Evolutionary conservation across 371 early-diverging fungal species (phyloP), one percentile per base, ranked within the genome.

Genomic region (Choanephora cucurbitarum): DNA sequence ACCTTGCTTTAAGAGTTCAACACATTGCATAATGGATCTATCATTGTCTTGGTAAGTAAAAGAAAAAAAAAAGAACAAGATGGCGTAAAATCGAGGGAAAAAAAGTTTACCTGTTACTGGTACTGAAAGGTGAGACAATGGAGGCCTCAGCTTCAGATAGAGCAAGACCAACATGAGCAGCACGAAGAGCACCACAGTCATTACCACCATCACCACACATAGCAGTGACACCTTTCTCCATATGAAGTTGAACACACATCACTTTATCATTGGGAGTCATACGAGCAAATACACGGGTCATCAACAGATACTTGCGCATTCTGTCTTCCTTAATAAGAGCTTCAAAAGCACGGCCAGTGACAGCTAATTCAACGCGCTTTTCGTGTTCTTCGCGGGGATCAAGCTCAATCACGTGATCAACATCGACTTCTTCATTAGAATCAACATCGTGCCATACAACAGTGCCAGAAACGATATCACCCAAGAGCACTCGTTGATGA

Each of bases 191-290:
- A 51, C 93, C 95, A 60, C 93, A 91, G 69, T 98, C 98, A 76
- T 98, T 98, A 47, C 91, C 95, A 61, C 98, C 98, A 75, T 98
- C 98, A 52, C 98, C 98, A 61, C 90, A 90, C 91, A 94, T 92
- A 22, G 88, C 92, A 31, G 91, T 90, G 34, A 91, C 79, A 46
- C 82, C 84, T 39, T 81, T 76, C 49, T 81, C 80, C 89, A 89
- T 89, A 61, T 89, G 91, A 45, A 87, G 74, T 37, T 87, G 76
- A 6, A 92, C 81, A 59, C 88, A 87, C 39, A 80, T 72, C 6
- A 82, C 83, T 66, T 92, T 92, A 58, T 86, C 84, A 37, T 67
- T 65, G 13, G 93, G 91, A 31, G 81, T 83, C 88, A 93, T 90
- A 60, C 92, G 80, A 34, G 91, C 89, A 76, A 86, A 93, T 14